Base-by-base conservation (phyloP, 495 filamentous ascomycete genomes). In the Alectoria sarmentosa region DNA sequence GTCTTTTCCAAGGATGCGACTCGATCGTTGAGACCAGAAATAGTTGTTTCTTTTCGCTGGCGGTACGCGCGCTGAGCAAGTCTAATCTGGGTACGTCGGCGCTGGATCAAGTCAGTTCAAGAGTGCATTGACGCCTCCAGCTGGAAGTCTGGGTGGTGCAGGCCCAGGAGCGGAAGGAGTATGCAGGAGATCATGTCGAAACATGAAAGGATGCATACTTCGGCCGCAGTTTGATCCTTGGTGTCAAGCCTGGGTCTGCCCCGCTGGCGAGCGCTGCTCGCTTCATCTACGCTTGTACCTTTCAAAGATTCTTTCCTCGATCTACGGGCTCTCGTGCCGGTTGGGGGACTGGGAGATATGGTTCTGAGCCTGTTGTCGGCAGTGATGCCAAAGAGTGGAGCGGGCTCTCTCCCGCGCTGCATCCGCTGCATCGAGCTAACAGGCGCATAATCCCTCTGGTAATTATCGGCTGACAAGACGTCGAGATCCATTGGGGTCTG, bases 1-100 rank as follows among this genome's bases (percentile, higher is more conserved):
- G 83, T 80, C 8, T 77, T 76, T 62, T 88, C 84, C 32, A 95
- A 78, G 38, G 83, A 79, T 36, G 84, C 74, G 32, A 92, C 88
- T 60, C 84, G 80, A 42, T 79, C 79, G 65, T 89, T 88, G 10
- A 94, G 78, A 1, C 85, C 83, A n/a, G 83, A 81, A 58, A 95
- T 90, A 4, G 87, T 89, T 30, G 82, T 88, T 71, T 96, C 90
- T 71, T 94, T 93, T 21, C 90, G 86, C 67, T 89, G 84, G 14
- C 91, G 85, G 70, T 96, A 95, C 3, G 90, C 90, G 39, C 90
- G 81, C 71, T 96, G 91, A 14, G 91, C 91, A 62, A 94, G 80
- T 44, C 91, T 85, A 62, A 93, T 92, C 75, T 96, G 91, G n/a
- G 88, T 92, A 59, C 91, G 83, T 41, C 91, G 85, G 57, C 90